Base-by-base conservation (phyloP, 495 filamentous ascomycete genomes). In the Alectoria sarmentosa region DNA sequence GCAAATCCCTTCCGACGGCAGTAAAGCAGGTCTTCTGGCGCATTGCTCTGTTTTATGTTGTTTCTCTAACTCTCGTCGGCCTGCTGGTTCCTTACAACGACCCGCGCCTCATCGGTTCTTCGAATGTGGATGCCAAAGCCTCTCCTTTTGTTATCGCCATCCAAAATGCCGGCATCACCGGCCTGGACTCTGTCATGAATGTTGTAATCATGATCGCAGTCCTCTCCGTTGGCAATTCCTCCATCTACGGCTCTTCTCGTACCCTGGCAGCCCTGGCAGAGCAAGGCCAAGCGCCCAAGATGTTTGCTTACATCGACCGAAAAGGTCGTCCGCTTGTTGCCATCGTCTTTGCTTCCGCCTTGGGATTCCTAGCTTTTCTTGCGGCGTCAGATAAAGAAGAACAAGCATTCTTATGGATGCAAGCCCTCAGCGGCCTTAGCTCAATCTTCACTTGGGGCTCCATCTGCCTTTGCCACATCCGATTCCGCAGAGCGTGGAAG, bases 381-480 rank as follows among this genome's bases (percentile, higher is more conserved):
- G 87, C 90, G 39, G 88, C 88, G 30, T 84, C 89, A 7, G 66
- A 79, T 38, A 73, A 82, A 62, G 79, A 90, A 70, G 76, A 78
- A 21, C 76, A 83, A 3, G 89, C 90, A 0, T 90, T 97, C 66
- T 77, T 78, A 39, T 98, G 93, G 93, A 88, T 98, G 79, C 82
- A 96, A 66, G 90, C 93, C 44, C 83, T 96, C 52, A 95, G 90
- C 0, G 92, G 90, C 54, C 83, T 98, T 15, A 92, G 89, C 0
- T 89, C 88, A 28, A 88, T 97, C 76, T 90, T 97, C 78, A 96
- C 93, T 42, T 97, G 93, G 93, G 88, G 86, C 59, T 91, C 88
- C 48, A 90, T 97, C 73, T 96, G 91, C 71, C 77, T 94, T 0
- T 80, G 84, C 1, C 93, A 98, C 75, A 95, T 98, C 75, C 90